phyloP scores from a whole-genome alignment of 305 asterid genomes.

The Fraxinus nigra region DNA sequence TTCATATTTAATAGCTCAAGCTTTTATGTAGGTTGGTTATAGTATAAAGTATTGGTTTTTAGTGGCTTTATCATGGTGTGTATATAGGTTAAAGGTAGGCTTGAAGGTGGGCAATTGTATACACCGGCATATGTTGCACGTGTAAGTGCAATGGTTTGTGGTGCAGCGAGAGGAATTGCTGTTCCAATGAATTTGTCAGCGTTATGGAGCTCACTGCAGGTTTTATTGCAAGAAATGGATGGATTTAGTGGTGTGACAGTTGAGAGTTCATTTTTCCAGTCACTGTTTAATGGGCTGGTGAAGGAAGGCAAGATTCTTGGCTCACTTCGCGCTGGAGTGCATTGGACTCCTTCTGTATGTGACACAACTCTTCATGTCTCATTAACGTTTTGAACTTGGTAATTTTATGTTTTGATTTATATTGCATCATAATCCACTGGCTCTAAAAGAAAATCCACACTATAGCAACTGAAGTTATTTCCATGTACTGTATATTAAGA shows the following conservation, averaged over 20 bases:
- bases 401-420: conserved; percentile 11
- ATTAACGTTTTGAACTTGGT: conserved; percentile 4
- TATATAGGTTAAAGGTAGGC: conserved; percentile 83
- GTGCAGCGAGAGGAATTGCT: conserved; percentile 90
- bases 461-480: conserved; percentile 1
- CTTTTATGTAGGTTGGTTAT: neutral
- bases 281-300: conserved; percentile 81
- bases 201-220: conserved; percentile 85
- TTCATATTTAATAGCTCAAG: neutral
- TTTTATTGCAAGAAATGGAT: conserved; percentile 75
- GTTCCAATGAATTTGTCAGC: conserved; percentile 79
- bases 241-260: conserved; percentile 82
- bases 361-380: conserved; percentile 17
- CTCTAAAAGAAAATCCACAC: neutral
- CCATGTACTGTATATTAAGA: conserved; percentile 2
- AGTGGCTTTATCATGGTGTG: conserved; percentile 14
- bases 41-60: neutral
- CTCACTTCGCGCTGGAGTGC: conserved; percentile 92
- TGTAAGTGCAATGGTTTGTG: conserved; percentile 92
- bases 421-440: conserved; percentile 14
- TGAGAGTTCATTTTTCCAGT: conserved; percentile 88
- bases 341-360: conserved; percentile 97
- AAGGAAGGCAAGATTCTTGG: conserved; percentile 88
- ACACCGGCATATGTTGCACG: conserved; percentile 96
- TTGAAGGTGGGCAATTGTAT: conserved; percentile 97